phyloP scores from a whole-genome alignment of 768 basidiomycete species.

The Boletus patriciae region DNA sequence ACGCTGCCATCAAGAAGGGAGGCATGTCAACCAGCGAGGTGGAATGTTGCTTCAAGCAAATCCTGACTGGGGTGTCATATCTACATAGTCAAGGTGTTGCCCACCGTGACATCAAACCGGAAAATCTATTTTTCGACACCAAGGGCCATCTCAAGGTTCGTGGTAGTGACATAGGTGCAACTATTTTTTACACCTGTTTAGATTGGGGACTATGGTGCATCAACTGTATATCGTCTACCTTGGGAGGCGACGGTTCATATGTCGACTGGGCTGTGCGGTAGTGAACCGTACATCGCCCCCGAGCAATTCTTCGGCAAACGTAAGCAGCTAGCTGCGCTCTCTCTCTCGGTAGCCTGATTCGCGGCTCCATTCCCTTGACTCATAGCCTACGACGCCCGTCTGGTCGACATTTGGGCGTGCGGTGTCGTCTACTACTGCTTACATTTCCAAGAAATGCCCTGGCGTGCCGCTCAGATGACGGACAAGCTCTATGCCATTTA shows the following conservation, averaged over 20 bases:
- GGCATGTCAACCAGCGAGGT: constrained; percentile 89
- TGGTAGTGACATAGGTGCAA: not conserved
- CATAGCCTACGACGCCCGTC: constrained; percentile 92
- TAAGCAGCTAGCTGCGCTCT: constrained; percentile 51
- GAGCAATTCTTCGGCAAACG: constrained; percentile 97
- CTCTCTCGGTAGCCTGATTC: constrained; percentile 41
- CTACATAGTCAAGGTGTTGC: constrained; percentile 96
- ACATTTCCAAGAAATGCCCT: constrained; percentile 96
- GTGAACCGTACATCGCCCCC: constrained; percentile 98
- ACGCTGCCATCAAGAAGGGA: constrained; percentile 98
- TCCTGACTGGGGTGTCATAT: constrained; percentile 83
- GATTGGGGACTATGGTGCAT: constrained; percentile 99
- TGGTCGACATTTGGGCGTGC: constrained; percentile 97
- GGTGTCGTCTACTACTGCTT: constrained; percentile 98
- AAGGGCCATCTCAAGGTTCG: constrained; percentile 90
- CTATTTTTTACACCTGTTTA: constrained; percentile 34
- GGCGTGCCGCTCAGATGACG: constrained; percentile 87
- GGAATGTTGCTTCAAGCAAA: constrained; percentile 98
- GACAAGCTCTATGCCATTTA: constrained; percentile 85
- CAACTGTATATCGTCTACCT: constrained; percentile 97
- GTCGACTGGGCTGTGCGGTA: constrained; percentile 95
- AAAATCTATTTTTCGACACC: constrained; percentile 93
- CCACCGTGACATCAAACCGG: constrained; percentile 97
- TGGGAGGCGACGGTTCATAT: constrained; percentile 98
- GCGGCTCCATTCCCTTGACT: constrained; percentile 13